Evolutionary conservation across 1,284 basidiomycete genomes (phyloP).

Genomic region (Mycosarcoma maydis): DNA sequence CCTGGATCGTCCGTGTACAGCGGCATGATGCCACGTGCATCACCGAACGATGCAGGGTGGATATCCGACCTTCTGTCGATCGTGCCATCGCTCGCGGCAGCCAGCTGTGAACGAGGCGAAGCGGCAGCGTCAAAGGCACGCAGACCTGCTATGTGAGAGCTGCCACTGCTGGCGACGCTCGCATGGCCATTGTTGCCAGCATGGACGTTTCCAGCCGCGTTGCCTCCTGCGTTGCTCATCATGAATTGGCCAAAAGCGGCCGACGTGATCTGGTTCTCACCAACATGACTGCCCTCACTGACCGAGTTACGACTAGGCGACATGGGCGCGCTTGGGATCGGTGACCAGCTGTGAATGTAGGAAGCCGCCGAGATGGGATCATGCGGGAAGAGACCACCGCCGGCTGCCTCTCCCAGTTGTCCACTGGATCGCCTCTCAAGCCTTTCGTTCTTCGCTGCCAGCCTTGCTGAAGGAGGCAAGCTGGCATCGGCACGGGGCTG

Average conservation of each 20-base stretch:
- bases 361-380: slow-evolving; percentile 41
- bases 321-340: slow-evolving; percentile 46
- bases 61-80: slow-evolving; percentile 4
- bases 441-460: slow-evolving; percentile 24
- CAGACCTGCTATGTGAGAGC: not conserved
- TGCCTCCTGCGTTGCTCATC: slow-evolving; percentile 17
- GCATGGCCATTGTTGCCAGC: not conserved
- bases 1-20: slow-evolving; percentile 36
- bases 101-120: slow-evolving; percentile 6
- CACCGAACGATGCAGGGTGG: slow-evolving; percentile 43
- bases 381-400: not conserved
- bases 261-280: slow-evolving; percentile 26
- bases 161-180: slow-evolving; percentile 1
- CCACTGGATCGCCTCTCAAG: slow-evolving; percentile 16
- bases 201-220: not conserved
- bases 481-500: slow-evolving; percentile 17
- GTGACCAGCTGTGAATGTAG: slow-evolving; percentile 47
- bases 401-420: slow-evolving; percentile 16
- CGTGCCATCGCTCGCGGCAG: not conserved
- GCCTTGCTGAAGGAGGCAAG: slow-evolving; percentile 29
- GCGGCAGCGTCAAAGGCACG: slow-evolving; percentile 2
- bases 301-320: slow-evolving; percentile 39
- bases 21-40: slow-evolving; percentile 44
- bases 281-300: slow-evolving; percentile 22
- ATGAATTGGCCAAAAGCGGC: slow-evolving; percentile 34